phyloP scores from a whole-genome alignment of 768 basidiomycete genomes.

The Rhodosporidiobolus odoratus region DNA sequence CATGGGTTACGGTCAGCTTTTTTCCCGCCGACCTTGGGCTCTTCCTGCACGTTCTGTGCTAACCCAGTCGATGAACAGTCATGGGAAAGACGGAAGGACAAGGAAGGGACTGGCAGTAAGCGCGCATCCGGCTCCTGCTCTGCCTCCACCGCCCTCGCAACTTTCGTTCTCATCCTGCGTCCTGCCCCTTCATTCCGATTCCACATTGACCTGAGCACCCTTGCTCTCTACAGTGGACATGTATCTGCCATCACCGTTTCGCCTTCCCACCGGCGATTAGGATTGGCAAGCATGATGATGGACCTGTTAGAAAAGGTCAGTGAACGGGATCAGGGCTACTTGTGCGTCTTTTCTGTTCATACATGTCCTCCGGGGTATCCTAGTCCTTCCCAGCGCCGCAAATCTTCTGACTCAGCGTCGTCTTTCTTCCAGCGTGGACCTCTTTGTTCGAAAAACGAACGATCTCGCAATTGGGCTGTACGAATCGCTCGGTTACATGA shows the following conservation, averaged over 20 bases:
- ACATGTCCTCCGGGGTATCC: not conserved
- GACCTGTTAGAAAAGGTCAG: conserved; percentile 76
- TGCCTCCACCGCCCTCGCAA: too few species aligned
- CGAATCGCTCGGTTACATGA: conserved; percentile 85
- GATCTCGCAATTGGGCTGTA: conserved; percentile 75
- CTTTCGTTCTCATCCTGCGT: not conserved
- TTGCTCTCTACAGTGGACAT: conserved; percentile 57
- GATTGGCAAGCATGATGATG: conserved; percentile 83
- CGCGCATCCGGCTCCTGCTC: conserved; percentile 40
- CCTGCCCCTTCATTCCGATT: too few species aligned
- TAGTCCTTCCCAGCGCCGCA: not conserved
- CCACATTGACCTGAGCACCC: not conserved
- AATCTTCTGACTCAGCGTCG: not conserved
- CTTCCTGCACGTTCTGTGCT: not conserved
- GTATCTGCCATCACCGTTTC: conserved; percentile 92
- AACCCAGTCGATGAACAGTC: conserved; percentile 53
- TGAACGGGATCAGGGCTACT: conserved; percentile 62
- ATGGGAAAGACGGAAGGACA: conserved; percentile 87
- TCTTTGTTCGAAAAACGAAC: conserved; percentile 66
- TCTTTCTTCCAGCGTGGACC: conserved; percentile 78
- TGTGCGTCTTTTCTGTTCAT: conserved; percentile 18
- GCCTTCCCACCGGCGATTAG: conserved; percentile 82
- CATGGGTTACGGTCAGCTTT: conserved; percentile 81
- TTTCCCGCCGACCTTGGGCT: not conserved
- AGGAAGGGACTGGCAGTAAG: conserved; percentile 64